Conservation (phyloP, 306 rosid genomes). For the Rubus idaeus region DNA sequence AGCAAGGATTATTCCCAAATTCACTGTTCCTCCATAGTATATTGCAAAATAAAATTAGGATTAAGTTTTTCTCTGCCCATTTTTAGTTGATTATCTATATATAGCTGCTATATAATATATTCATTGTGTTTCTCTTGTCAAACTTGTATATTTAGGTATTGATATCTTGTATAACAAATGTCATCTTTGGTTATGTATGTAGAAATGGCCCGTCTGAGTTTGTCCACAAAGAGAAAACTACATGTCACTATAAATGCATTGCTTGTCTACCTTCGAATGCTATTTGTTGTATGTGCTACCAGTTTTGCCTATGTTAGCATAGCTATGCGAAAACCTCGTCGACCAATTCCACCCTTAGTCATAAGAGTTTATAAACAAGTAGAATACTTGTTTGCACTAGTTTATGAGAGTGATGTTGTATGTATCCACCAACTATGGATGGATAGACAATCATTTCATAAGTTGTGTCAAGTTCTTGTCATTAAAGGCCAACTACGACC, state of each 20-base stretch:
- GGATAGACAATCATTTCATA: conserved; percentile 1
- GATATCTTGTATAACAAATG: neutral
- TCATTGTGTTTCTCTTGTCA: too few relatives aligned
- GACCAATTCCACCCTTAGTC: neutral
- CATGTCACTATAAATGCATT: neutral
- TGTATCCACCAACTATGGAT: neutral
- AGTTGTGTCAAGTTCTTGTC: neutral
- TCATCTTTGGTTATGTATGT: neutral
- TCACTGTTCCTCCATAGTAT: too few relatives aligned
- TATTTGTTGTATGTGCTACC: neutral
- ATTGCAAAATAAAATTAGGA: too few relatives aligned
- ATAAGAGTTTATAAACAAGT: neutral
- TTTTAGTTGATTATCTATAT: too few relatives aligned
- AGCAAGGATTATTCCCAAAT: too few relatives aligned
- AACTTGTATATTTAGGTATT: too few relatives aligned
- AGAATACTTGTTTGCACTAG: neutral
- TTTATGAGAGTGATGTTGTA: neutral
- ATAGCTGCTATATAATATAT: too few relatives aligned
- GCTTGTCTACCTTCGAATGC: neutral
- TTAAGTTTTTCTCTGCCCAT: too few relatives aligned
- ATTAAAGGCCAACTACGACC: neutral
- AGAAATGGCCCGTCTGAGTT: neutral
- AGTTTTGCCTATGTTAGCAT: neutral
- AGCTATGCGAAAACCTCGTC: neutral
- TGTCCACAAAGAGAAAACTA: neutral